Evolutionary conservation across 2,329 filamentous ascomycete genomes (phyloP).

Genomic region (Fusarium xyrophilum): DNA sequence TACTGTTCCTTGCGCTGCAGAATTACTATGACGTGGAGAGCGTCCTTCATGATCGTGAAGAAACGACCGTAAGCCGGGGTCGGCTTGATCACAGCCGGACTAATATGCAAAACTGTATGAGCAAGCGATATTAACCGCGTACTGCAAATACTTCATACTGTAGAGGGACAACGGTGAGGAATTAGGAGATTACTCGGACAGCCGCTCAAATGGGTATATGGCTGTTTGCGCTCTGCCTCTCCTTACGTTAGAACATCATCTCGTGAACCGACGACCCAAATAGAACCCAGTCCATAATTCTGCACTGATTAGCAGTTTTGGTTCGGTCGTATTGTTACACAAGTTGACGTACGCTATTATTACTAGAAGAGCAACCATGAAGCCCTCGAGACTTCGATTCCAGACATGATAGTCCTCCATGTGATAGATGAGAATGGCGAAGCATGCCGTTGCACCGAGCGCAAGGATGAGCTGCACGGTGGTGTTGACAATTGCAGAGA

Average conservation of each 20-base stretch:
- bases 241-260: constrained; percentile 9
- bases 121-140: neutral
- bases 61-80: neutral
- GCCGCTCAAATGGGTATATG: constrained; percentile 33
- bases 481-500: constrained; percentile 25
- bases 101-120: neutral
- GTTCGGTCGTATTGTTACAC: accelerated
- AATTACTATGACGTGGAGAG: neutral
- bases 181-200: neutral
- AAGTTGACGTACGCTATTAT: constrained; percentile 33
- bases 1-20: neutral
- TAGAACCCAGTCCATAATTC: constrained; percentile 32
- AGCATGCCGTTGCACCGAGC: constrained; percentile 32
- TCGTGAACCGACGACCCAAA: constrained; percentile 32
- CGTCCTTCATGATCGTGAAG: neutral
- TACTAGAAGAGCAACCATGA: constrained; percentile 36
- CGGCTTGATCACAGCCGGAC: neutral
- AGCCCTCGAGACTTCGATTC: constrained; percentile 23
- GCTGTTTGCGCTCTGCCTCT: constrained; percentile 8
- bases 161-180: neutral
- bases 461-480: constrained; percentile 35
- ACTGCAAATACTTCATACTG: too few relatives aligned
- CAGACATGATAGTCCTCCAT: constrained; percentile 24
- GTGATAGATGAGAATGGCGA: constrained; percentile 34
- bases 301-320: neutral